A percentile compares a stretch with the other conserved stretches of the same genome.
phyloP scores from a whole-genome alignment of 345 rosid genomes.

The Gossypium anomalum region DNA sequence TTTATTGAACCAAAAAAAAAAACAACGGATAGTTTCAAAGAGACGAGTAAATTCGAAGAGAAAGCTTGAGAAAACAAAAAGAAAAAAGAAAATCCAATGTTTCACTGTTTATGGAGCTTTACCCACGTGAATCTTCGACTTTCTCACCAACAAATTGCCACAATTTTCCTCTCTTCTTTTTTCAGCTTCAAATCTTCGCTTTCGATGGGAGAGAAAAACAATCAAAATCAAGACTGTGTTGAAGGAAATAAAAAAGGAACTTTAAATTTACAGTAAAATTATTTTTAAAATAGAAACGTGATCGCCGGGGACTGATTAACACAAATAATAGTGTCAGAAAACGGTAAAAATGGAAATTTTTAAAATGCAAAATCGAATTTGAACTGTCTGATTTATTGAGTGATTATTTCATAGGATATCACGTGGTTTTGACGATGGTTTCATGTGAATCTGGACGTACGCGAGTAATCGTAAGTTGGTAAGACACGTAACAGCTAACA shows the following conservation, averaged over 20 bases:
- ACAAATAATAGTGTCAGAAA: background rate
- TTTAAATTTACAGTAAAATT: background rate
- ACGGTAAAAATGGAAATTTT: background rate
- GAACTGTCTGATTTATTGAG: background rate
- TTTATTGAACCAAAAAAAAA: background rate
- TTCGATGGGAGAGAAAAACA: background rate
- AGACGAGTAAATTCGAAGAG: background rate
- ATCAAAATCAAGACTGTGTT: background rate
- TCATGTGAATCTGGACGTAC: background rate
- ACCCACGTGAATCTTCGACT: conserved; percentile 1
- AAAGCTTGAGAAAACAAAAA: background rate
- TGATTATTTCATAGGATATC: background rate
- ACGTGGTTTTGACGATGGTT: background rate
- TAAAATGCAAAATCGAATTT: background rate
- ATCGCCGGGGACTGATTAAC: background rate
- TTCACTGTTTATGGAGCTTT: background rate
- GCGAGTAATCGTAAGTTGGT: background rate
- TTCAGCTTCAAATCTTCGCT: conserved; percentile 2
- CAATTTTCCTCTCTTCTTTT: background rate
- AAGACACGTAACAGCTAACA: background rate
- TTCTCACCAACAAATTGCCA: background rate
- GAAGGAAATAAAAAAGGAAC: background rate
- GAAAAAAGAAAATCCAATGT: background rate
- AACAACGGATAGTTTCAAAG: background rate
- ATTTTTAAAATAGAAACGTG: background rate